phyloP scores from a whole-genome alignment of 23 red algal species.

The Gracilaria vermiculophylla region DNA sequence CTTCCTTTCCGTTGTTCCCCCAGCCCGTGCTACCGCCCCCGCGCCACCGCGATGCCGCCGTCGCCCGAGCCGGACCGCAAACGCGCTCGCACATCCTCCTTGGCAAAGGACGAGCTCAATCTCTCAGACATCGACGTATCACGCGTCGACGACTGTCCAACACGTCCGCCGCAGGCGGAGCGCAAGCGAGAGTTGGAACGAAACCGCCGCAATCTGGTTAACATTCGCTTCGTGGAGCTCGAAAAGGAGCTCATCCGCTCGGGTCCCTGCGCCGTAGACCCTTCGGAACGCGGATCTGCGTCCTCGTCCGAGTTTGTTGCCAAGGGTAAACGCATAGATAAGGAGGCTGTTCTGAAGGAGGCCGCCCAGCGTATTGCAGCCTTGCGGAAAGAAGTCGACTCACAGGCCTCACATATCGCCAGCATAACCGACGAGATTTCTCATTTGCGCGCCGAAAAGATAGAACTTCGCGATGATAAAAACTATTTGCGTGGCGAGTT shows the following conservation, averaged over 20 bases:
- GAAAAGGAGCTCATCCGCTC: slow-evolving; percentile 42
- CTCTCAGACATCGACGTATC: background rate
- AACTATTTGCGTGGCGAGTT: slow-evolving; percentile 66
- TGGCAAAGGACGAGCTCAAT: background rate
- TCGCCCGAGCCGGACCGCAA: background rate
- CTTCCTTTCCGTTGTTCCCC: background rate
- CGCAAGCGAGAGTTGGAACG: slow-evolving; percentile 81
- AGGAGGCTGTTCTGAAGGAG: slow-evolving; percentile 79
- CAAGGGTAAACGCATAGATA: slow-evolving; percentile 73
- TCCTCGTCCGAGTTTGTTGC: background rate
- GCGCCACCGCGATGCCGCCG: background rate
- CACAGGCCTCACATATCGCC: background rate
- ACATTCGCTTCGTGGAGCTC: slow-evolving; percentile 70
- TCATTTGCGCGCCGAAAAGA: slow-evolving; percentile 67
- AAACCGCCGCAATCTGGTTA: slow-evolving; percentile 74
- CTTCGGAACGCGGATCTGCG: background rate
- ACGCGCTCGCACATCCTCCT: background rate
- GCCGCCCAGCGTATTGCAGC: slow-evolving; percentile 54
- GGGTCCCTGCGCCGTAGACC: background rate
- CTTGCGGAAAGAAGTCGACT: slow-evolving; percentile 41
- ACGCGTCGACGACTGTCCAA: background rate
- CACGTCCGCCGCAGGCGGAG: slow-evolving; percentile 45
- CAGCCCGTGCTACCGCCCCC: background rate
- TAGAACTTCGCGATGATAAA: slow-evolving; percentile 73
- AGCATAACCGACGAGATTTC: slow-evolving; percentile 52